These are phyloP conservation scores for Fulvia fulva DNA, from an alignment of 2,329 filamentous ascomycete genomes.

Conservation along the genomic window DNA sequence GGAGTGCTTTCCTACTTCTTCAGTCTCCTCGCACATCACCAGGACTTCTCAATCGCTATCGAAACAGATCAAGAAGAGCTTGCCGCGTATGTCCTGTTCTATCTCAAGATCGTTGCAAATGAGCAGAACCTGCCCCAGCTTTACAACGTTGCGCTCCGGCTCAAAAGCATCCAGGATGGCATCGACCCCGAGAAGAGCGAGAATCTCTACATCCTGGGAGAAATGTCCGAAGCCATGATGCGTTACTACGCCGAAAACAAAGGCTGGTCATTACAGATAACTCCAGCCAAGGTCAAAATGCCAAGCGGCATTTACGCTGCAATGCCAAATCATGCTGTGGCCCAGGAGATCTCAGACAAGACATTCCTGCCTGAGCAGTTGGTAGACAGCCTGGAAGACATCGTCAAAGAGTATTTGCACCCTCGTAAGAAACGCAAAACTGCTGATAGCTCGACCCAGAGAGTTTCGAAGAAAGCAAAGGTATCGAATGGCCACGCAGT, in stretches of 20 bases:
- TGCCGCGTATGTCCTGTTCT: conserved; percentile 85
- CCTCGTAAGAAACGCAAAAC: conserved; percentile 54
- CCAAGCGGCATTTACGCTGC: conserved; percentile 70
- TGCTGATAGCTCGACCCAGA: conserved; percentile 19
- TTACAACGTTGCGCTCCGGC: conserved; percentile 84
- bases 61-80: conserved; percentile 70
- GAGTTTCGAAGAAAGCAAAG: conserved; percentile 29
- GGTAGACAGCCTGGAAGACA: conserved; percentile 70
- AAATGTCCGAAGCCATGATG: conserved; percentile 78
- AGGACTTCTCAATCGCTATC: conserved; percentile 69
- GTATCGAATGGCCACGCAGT: conserved; percentile 14
- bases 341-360: conserved; percentile 81
- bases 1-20: conserved; percentile 76
- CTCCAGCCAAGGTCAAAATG: conserved; percentile 73
- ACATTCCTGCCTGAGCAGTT: conserved; percentile 73
- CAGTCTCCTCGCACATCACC: conserved; percentile 87
- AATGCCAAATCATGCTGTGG: conserved; percentile 70
- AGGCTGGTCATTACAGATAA: conserved; percentile 81
- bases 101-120: conserved; percentile 74
- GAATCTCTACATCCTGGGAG: conserved; percentile 79
- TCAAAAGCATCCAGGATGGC: conserved; percentile 84
- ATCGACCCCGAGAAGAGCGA: conserved; percentile 65
- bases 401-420: conserved; percentile 63
- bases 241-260: conserved; percentile 81
- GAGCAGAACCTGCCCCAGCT: conserved; percentile 85